Base-by-base conservation (phyloP, 2,329 filamentous ascomycete species). In the Botrytis fragariae region DNA sequence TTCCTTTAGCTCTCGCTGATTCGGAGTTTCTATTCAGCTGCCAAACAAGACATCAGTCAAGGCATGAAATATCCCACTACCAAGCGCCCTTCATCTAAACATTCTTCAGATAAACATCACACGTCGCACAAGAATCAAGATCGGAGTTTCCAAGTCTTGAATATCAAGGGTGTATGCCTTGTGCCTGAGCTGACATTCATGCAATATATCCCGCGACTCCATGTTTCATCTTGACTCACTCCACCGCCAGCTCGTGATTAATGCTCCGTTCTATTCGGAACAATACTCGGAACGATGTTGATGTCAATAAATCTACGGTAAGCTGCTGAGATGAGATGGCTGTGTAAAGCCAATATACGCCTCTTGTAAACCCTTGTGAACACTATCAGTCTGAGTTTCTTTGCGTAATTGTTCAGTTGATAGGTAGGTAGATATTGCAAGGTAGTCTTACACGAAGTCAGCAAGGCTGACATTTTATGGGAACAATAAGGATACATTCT, bases 161-260 rank as follows among this genome's bases (percentile, higher is more conserved):
- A 37, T n/a, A 45, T 14, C 8, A 8, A 67, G 22, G 10, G 22
- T 3, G 5, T 29, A 8, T 39, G 35, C 12, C 35, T 65, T 65
- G 29, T 37, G 32, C 20, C 63, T 51, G 44, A n/a, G 29, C 44
- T 25, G n/a, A 48, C 20, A 4, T 37, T 18, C 32, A 12, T 60
- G 32, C 59, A n/a, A 45, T 45, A 37, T n/a, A 4, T 37, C 29
- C 63, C 63, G 63, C 32, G 25, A 10, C 14, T 35, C 22, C 44
- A n/a, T 10, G 63, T 65, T 65, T 65, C 63, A 65, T 37, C 25
- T 37, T 65, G 63, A 65, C 44, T 65, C 63, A 51, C 22, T n/a
- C 8, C 12, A 37, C 44, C 7, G 1, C 35, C 32, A 51, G 44
- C 63, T 35, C 29, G 42, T 32, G 44, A 45, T 6, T 29, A 32